These are phyloP conservation scores for Amylocarpus encephaloides DNA, from an alignment of 2,329 filamentous ascomycete species.

Conservation along the genomic window DNA sequence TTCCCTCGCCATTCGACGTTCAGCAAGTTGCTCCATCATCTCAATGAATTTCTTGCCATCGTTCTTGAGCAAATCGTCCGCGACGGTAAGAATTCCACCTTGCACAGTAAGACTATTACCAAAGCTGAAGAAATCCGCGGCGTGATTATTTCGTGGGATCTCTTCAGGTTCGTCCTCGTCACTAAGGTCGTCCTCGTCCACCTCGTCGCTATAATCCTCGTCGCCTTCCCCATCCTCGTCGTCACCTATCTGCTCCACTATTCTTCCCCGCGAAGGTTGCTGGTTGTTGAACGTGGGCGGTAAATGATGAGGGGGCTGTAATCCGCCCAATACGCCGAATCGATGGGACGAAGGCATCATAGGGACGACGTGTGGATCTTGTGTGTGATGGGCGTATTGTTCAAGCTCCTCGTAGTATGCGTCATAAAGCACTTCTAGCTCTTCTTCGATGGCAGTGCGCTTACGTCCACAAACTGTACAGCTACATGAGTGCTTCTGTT, in stretches of 20 bases:
- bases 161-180: constrained; percentile 60
- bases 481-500: constrained; percentile 98
- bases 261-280: constrained; percentile 68
- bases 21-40: constrained; percentile 99
- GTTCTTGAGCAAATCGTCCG: constrained; percentile 96
- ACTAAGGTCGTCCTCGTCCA: constrained; percentile 65
- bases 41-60: constrained; percentile 99
- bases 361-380: constrained; percentile 63
- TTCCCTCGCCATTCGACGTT: constrained; percentile 94
- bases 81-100: constrained; percentile 94
- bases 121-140: constrained; percentile 92
- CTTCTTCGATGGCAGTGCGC: constrained; percentile 94
- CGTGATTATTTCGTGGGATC: constrained; percentile 54
- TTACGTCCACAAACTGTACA: constrained; percentile 96
- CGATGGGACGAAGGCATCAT: constrained; percentile 63
- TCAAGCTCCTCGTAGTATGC: constrained; percentile 98
- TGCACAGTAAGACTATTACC: constrained; percentile 96
- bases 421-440: constrained; percentile 94
- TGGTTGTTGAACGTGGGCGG: constrained; percentile 55
- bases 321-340: constrained; percentile 47
- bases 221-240: constrained; percentile 44
- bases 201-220: constrained; percentile 40
- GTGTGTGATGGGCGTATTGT: constrained; percentile 79
- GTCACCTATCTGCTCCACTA: constrained; percentile 57
- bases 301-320: constrained; percentile 52